Percentiles rank a stretch among this genome's conserved stretches.
Conservation (phyloP, 1,284 basidiomycete species). For the Moesziomyces sp. region DNA sequence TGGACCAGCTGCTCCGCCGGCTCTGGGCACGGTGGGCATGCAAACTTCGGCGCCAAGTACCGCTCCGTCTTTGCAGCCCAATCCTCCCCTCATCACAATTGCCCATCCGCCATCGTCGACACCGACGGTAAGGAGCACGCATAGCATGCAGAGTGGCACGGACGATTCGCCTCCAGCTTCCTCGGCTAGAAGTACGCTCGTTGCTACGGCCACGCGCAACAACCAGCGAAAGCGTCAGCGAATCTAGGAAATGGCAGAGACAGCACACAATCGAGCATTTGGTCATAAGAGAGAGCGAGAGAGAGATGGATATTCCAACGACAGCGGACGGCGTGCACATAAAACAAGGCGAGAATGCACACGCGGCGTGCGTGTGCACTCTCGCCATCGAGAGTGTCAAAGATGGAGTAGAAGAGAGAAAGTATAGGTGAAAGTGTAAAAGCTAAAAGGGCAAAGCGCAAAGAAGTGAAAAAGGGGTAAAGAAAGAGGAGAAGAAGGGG, state of each 20-base stretch:
- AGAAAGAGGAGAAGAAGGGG: neutral
- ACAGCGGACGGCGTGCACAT: neutral
- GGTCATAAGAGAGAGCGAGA: neutral
- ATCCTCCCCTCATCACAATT: constrained; percentile 21
- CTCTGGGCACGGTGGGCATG: constrained; percentile 14
- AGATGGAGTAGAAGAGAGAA: too few relatives aligned
- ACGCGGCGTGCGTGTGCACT: too few relatives aligned
- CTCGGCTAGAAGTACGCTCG: constrained; percentile 10
- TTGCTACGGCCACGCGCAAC: constrained; percentile 38
- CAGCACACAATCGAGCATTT: too few relatives aligned
- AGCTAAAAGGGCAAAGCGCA: neutral
- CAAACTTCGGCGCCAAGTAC: constrained; percentile 13
- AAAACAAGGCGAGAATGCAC: too few relatives aligned
- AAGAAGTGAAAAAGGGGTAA: neutral
- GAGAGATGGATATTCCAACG: neutral
- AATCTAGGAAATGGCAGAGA: constrained; percentile 2
- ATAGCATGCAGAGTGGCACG: constrained; percentile 4
- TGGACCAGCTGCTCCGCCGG: constrained; percentile 38
- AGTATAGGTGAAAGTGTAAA: neutral
- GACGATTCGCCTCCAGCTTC: neutral
- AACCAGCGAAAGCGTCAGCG: constrained; percentile 45
- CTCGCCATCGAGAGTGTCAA: too few relatives aligned
- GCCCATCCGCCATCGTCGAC: constrained; percentile 7
- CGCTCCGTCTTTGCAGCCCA: constrained; percentile 1
- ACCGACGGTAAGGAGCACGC: constrained; percentile 10